phyloP scores from a whole-genome alignment of 768 basidiomycete genomes.

The Boletus tylopilopsis region DNA sequence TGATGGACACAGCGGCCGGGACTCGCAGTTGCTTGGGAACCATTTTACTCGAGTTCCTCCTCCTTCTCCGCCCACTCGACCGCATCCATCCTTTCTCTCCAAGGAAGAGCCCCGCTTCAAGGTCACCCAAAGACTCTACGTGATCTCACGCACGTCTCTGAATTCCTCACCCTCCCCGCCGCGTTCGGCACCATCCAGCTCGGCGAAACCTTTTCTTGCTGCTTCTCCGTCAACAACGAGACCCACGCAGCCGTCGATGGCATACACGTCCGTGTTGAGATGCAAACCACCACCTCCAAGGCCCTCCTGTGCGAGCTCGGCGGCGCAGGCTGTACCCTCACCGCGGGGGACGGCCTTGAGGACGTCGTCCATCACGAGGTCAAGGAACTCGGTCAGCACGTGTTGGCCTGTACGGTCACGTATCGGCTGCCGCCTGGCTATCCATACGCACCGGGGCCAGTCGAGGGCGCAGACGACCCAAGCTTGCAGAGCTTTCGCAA shows the following conservation, averaged over 20 bases:
- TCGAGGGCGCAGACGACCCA: conserved; percentile 51
- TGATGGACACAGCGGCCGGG: conserved; percentile 56
- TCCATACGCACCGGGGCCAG: conserved; percentile 45
- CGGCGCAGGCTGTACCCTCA: conserved; percentile 45
- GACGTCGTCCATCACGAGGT: conserved; percentile 80
- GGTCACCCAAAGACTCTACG: conserved; percentile 82
- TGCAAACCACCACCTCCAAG: conserved; percentile 78
- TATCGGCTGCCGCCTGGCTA: conserved; percentile 69
- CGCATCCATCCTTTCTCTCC: conserved; percentile 70
- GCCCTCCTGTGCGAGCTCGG: conserved; percentile 60
- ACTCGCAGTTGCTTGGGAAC: conserved; percentile 75
- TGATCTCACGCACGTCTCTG: conserved; percentile 75
- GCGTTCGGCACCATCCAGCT: conserved; percentile 86
- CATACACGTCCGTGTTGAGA: conserved; percentile 70
- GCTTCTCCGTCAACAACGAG: conserved; percentile 81
- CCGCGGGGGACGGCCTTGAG: conserved; percentile 59
- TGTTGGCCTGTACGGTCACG: conserved; percentile 78
- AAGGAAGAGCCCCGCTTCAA: conserved; percentile 63
- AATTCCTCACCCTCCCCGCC: conserved; percentile 75
- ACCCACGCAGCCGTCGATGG: conserved; percentile 57
- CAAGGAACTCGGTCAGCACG: conserved; percentile 90
- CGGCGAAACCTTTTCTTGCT: conserved; percentile 84
- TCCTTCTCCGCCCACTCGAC: conserved; percentile 81
- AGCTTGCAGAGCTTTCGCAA: conserved; percentile 72
- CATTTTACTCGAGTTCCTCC: conserved; percentile 81